A percentile compares a stretch with the other conserved stretches of the same genome.
Conservation (phyloP, 768 basidiomycete genomes). For the Agrocybe pediades region DNA sequence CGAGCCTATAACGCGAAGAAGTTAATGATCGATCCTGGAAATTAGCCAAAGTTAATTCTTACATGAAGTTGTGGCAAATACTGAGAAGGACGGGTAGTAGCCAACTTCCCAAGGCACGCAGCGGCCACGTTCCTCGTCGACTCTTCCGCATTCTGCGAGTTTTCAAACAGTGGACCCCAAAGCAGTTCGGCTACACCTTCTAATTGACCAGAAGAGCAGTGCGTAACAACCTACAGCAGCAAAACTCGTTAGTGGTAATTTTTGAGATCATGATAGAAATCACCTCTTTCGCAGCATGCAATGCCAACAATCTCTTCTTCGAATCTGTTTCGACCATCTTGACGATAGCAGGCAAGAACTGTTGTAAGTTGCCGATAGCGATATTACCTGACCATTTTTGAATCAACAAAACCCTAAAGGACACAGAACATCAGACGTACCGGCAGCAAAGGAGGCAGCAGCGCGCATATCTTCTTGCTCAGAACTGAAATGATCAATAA, state of each 20-base stretch:
- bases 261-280: slow-evolving; percentile 10
- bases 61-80: slow-evolving; percentile 94
- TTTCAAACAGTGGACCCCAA: slow-evolving; percentile 91
- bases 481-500: slow-evolving; percentile 73
- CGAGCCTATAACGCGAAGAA: slow-evolving; percentile 47
- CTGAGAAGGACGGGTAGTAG: slow-evolving; percentile 85
- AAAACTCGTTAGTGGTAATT: background rate
- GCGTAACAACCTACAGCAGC: slow-evolving; percentile 75
- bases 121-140: slow-evolving; percentile 93
- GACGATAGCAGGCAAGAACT: slow-evolving; percentile 86
- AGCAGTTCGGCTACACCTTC: slow-evolving; percentile 86
- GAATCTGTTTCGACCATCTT: slow-evolving; percentile 74
- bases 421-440: slow-evolving; percentile 36
- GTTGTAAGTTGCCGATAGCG: slow-evolving; percentile 87
- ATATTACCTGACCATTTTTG: slow-evolving; percentile 70
- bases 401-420: background rate
- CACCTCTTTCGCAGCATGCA: slow-evolving; percentile 94
- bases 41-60: slow-evolving; percentile 21
- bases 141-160: slow-evolving; percentile 89
- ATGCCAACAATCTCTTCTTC: slow-evolving; percentile 78
- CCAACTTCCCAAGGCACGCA: slow-evolving; percentile 94
- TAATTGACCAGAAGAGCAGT: slow-evolving; percentile 82
- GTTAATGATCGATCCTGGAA: background rate
- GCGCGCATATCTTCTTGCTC: slow-evolving; percentile 86
- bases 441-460: slow-evolving; percentile 93